phyloP scores from a whole-genome alignment of 2,329 filamentous ascomycete genomes.

The Triangularia verruculosa region DNA sequence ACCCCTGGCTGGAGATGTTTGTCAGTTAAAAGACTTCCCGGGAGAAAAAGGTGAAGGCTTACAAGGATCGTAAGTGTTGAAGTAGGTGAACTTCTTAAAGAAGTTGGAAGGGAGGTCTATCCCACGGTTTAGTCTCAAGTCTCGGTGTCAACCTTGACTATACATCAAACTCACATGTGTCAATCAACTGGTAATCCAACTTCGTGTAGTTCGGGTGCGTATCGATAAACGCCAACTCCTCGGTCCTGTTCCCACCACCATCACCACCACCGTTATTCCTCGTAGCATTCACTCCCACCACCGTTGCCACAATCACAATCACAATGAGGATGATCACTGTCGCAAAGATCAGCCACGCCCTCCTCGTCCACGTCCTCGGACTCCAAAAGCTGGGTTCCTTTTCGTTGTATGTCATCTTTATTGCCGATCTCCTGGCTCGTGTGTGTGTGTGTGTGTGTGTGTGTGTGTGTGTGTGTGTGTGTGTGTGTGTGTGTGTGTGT shows the following conservation, averaged over 20 bases:
- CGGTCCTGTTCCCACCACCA: not conserved
- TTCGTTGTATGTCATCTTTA: constrained; percentile 9
- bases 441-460: too few relatives aligned
- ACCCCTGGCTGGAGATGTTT: constrained; percentile 36
- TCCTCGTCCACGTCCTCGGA: constrained; percentile 52
- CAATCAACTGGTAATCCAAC: constrained; percentile 46
- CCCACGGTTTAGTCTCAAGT: constrained; percentile 37
- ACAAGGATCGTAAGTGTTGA: constrained; percentile 42
- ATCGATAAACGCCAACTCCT: constrained; percentile 24
- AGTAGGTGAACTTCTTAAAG: constrained; percentile 56
- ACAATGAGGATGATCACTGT: constrained; percentile 42
- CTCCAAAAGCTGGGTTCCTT: constrained; percentile 30
- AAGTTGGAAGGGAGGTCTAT: constrained; percentile 41
- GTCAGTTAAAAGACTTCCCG: constrained; percentile 1
- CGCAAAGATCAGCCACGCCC: constrained; percentile 46
- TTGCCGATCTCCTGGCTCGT: not conserved
- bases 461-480: too few relatives aligned
- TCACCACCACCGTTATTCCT: constrained; percentile 12
- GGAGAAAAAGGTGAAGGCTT: not conserved
- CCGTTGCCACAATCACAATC: constrained; percentile 45
- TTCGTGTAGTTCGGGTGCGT: constrained; percentile 48
- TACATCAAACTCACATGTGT: constrained; percentile 46
- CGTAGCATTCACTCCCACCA: constrained; percentile 35
- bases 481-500: too few relatives aligned
- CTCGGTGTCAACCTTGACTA: not conserved